A percentile compares a stretch with the other conserved stretches of the same genome.
phyloP scores from a whole-genome alignment of 2,329 filamentous ascomycete species.

The Xylariaceae sp. region DNA sequence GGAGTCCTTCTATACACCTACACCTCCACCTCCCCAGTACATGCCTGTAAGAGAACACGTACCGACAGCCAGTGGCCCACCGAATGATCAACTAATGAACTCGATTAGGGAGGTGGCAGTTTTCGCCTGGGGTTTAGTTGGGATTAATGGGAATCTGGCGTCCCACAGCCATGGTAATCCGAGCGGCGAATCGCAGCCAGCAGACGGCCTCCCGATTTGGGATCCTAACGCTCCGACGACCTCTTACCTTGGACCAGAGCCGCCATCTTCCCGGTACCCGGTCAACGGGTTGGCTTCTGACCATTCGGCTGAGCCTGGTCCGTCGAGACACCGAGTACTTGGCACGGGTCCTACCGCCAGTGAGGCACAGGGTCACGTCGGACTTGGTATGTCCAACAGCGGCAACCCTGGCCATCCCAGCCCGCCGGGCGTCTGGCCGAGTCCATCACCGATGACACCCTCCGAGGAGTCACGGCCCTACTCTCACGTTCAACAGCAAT shows the following conservation, averaged over 20 bases:
- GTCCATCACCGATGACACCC: conserved; percentile 5
- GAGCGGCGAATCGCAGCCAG: conserved; percentile 56
- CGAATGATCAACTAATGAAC: conserved; percentile 62
- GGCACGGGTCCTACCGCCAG: conserved; percentile 15
- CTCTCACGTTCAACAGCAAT: conserved; percentile 13
- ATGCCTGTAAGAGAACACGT: conserved; percentile 41
- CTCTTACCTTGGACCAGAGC: conserved; percentile 34
- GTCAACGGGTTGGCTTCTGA: conserved; percentile 7
- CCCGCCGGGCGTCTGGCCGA: conserved; percentile 15
- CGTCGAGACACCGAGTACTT: conserved; percentile 3
- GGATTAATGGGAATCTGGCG: conserved; percentile 71
- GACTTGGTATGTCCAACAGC: conserved; percentile 12
- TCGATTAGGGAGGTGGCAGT: conserved; percentile 79
- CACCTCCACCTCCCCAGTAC: conserved; percentile 39
- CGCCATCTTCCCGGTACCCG: conserved; percentile 29
- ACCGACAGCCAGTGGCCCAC: conserved; percentile 47
- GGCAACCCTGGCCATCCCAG: conserved; percentile 12
- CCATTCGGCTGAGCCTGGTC: conserved; percentile 9
- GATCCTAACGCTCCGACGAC: conserved; percentile 37
- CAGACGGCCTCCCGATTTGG: conserved; percentile 57
- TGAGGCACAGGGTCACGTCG: conserved; percentile 16
- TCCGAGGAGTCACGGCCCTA: conserved; percentile 15
- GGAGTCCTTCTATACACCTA: conserved; percentile 40
- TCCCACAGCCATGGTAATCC: conserved; percentile 58
- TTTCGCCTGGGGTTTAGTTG: conserved; percentile 78